Evolutionary conservation across 768 basidiomycete genomes (phyloP), one percentile per base, ranked within the genome.

Genomic region (Xerocomellus amylosporus): DNA sequence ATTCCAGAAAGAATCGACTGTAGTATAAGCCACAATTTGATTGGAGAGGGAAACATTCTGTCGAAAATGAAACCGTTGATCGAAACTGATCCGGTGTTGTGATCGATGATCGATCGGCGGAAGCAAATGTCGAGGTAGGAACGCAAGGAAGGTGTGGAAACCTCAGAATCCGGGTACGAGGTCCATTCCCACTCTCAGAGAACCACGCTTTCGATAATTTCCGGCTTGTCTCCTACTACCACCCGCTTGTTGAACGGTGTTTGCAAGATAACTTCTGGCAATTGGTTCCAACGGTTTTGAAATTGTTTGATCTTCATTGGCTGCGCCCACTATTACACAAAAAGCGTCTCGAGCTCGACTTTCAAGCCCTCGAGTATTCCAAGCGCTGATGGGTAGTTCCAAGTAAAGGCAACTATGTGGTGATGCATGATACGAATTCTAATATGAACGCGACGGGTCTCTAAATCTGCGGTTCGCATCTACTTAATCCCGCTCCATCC

Each of bases 401-500:
- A 49, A n/a, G 50, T 22, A 30, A 28, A 30, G 15, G 2, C n/a
- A 36, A 2, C 33, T 13, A 33, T 24, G 8, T 17, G 5, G 39
- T 50, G 17, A 30, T 15, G 22, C 1, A 49, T 7, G 1, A 20
- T 13, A 47, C 2, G 24, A 24, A 19, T 19, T 5, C 31, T 45
- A n/a, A 45, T 20, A 12, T 2, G 42, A 13, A 5, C 15, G 20
- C 4, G 14, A 44, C 17, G 15, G 9, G 15, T 20, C 42, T 52
- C 34, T 24, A 20, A 22, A 51, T 36, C 10, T 17, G 33, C 12
- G 46, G 6, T 33, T 22, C 12, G 8, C n/a, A 28, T 22, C 24
- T 13, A 8, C 22, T 43, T 65, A 56, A 30, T 53, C 36, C 36
- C 15, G 19, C 20, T 51, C 54, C 20, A 8, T n/a, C 28, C 12